phyloP scores from a whole-genome alignment of 441 rosid genomes.

The Pelargonium myrrhifolium region DNA sequence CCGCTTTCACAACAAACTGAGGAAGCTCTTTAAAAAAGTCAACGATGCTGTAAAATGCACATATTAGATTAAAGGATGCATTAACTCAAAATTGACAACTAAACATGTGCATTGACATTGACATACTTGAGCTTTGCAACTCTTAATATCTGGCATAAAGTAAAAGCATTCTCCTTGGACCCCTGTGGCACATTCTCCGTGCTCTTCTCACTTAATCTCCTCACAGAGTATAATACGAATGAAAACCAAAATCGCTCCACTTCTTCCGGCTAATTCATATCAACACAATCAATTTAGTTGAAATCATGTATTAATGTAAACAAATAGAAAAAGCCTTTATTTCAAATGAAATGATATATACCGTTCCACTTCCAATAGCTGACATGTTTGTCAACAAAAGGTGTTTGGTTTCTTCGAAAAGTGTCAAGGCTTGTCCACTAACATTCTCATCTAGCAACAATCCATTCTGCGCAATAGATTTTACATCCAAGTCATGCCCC shows the following conservation, averaged over 20 bases:
- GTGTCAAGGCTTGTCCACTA: slow-evolving; percentile 36
- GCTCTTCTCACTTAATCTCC: slow-evolving; percentile 44
- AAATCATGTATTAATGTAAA: too few relatives aligned
- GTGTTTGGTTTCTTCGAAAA: slow-evolving; percentile 63
- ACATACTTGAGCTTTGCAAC: slow-evolving; percentile 64
- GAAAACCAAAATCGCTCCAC: slow-evolving; percentile 83
- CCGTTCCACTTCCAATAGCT: slow-evolving; percentile 64
- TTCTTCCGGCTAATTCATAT: slow-evolving; percentile 57
- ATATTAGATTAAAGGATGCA: neutral
- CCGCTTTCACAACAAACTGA: slow-evolving; percentile 76
- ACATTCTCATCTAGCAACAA: slow-evolving; percentile 46
- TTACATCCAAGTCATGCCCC: slow-evolving; percentile 2
- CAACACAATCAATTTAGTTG: slow-evolving; percentile 10
- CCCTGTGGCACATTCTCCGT: slow-evolving; percentile 29
- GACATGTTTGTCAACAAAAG: slow-evolving; percentile 42
- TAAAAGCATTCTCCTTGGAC: slow-evolving; percentile 38
- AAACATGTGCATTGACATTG: slow-evolving; percentile 9
- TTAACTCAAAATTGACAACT: neutral
- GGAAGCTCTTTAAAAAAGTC: slow-evolving; percentile 84
- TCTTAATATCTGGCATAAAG: slow-evolving; percentile 63
- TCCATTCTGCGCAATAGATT: slow-evolving; percentile 40
- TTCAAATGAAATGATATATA: slow-evolving; percentile 19
- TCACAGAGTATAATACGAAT: slow-evolving; percentile 54
- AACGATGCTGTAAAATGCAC: slow-evolving; percentile 42
- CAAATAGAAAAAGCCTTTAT: neutral